Base-by-base conservation (phyloP, 2,329 filamentous ascomycete genomes). In the Alternaria brassicae region DNA sequence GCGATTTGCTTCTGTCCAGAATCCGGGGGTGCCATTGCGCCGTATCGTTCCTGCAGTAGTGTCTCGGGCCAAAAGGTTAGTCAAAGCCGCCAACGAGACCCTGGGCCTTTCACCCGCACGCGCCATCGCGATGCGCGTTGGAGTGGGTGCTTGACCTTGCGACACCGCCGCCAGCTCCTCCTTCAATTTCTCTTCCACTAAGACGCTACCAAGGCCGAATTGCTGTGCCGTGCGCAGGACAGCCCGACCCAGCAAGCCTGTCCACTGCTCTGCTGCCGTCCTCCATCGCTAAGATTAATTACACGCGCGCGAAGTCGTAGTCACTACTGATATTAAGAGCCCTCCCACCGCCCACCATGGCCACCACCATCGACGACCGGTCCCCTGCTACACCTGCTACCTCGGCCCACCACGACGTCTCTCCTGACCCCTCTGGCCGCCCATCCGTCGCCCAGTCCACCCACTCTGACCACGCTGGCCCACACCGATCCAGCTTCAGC, bases 401-500 rank as follows among this genome's bases (percentile, higher is more conserved):
- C 44, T 56, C 62, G 39, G 37, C 54, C 32, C 54, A 60, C 30
- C 66, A 70, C 36, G 67, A 73, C 61, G 69, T 61, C 59, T 75
- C 72, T 13, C 71, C 71, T 53, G 75, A 75, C 25, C 53, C 64
- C 51, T 67, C 72, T 37, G 63, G 66, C 48, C 59, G 59, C 12
- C 58, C 63, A 21, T 56, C 61, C 10, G 40, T 63, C 9, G 57
- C 64, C 6, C 66, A 66, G 17, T 37, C 68, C 52, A 27, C 28
- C 10, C 62, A 62, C 27, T 59, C 56, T 37, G 68, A 73, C 44
- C 58, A 67, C 17, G 42, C 56, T 12, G 59, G 57, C 12, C 55
- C 67, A 2, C 71, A 68, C 53, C 56, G 72, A 36, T 66, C 75
- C 36, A 76, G 72, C 66, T 79, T 79, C 68, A 69, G 66, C 59